Base-by-base conservation (phyloP, 1,139 yeast genomes). In the Spathaspora sp. region DNA sequence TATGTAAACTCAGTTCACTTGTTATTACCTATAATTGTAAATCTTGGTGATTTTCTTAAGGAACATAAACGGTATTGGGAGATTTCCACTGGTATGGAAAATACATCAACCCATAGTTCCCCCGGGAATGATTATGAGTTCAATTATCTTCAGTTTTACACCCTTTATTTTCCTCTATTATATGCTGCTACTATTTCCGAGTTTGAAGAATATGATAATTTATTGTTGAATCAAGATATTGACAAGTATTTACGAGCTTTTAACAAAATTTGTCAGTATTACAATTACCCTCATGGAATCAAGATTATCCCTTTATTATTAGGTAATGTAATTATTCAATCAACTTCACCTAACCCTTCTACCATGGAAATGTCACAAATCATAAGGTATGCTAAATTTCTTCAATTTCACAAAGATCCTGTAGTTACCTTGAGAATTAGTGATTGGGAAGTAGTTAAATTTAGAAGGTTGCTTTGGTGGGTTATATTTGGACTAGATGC, bases 391-490 rank as follows among this genome's bases (percentile, higher is more conserved):
- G 83, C 85, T 1, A 82, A 81, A 56, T 68, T 77, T 43, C 64
- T 80, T 27, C 81, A 79, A 46, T 61, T 82, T 43, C 81, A 82
- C 54, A 74, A 82, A 56, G 88, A 82, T 54, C 88, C 88, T 0
- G 69, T 75, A 3, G 59, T 70, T 1, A 72, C 76, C 40, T 74
- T 81, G 46, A 69, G 76, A 23, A 72, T 81, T 25, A 65, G 70
- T 11, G 78, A 80, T 51, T 65, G 72, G 58, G 72, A 70, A 45
- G 68, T 74, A 10, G 72, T 81, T 4, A 81, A 79, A 48, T 69
- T 75, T 43, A 68, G 84, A 58, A 67, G 87, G 55, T 57, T 80
- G 45, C 58, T 82, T 15, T 82, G 87, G 86, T 82, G 86, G 86
- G 81, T 80, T 33, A 79, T 82, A 5, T 81, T 81, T 54, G 80